Conservation (phyloP, 208 protist genomes). For the Trichomonas gallinae region DNA sequence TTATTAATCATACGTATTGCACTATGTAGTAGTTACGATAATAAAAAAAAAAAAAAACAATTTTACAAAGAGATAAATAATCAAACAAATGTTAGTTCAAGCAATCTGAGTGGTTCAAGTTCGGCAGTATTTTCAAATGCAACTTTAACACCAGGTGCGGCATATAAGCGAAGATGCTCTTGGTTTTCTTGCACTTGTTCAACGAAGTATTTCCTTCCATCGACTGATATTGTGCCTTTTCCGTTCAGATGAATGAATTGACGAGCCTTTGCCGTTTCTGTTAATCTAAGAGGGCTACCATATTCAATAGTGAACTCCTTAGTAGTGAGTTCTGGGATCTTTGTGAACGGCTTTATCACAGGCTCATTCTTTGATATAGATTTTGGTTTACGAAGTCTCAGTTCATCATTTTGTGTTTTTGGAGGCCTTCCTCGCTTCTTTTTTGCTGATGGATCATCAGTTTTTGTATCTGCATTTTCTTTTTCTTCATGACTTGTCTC, state of each 20-base stretch:
- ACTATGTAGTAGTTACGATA: too few species aligned
- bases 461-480: too few species aligned
- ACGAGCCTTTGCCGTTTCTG: background rate
- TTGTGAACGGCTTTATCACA: background rate
- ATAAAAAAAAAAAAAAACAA: too few species aligned
- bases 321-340: background rate
- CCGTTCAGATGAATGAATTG: background rate
- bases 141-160: background rate
- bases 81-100: background rate
- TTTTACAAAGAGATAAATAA: too few species aligned
- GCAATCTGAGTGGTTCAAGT: background rate
- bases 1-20: too few species aligned
- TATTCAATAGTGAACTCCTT: background rate
- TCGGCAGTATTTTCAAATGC: background rate
- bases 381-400: background rate
- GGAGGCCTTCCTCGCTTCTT: background rate
- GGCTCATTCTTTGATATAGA: background rate
- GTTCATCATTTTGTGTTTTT: background rate
- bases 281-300: background rate
- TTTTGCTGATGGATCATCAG: background rate
- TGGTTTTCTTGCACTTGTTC: background rate
- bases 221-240: background rate
- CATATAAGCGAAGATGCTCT: background rate
- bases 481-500: too few species aligned
- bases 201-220: background rate